Conservation (phyloP, 257 asterid species). For the Nicotiana otophora region DNA sequence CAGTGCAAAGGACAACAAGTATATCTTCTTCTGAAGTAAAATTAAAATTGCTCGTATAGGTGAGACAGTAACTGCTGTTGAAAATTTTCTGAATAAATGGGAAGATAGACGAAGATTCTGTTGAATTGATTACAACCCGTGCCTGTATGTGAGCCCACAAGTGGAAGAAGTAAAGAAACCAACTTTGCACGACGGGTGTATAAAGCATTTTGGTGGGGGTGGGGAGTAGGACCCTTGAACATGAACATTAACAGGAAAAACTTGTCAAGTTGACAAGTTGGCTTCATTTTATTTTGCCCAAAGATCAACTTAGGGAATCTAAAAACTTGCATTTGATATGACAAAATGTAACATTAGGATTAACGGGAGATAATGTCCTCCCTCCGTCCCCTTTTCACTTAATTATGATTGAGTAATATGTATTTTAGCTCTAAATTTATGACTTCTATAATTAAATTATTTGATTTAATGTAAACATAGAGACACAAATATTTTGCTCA, state of each 20-base stretch:
- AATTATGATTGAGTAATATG: too few species aligned
- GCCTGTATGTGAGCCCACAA: neutral
- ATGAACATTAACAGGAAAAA: neutral
- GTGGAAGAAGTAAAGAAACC: neutral
- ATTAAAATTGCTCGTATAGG: too few species aligned
- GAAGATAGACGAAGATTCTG: neutral
- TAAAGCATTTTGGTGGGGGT: neutral
- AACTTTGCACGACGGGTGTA: neutral
- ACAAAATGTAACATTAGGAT: too few species aligned
- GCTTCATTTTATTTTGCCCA: neutral
- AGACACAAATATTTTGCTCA: too few species aligned
- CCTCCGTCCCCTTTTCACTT: too few species aligned
- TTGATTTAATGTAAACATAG: too few species aligned
- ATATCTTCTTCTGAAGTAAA: neutral
- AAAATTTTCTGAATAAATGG: neutral
- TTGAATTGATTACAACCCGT: neutral
- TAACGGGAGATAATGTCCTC: too few species aligned
- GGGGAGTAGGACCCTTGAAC: neutral
- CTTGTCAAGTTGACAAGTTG: conserved; percentile 2
- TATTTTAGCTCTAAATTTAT: too few species aligned
- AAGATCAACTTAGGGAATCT: too few species aligned
- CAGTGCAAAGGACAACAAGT: neutral
- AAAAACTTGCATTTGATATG: too few species aligned
- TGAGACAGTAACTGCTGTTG: too few species aligned
- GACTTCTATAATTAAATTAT: too few species aligned